Base-by-base conservation (phyloP, 768 basidiomycete genomes). In the Fistulinella prunicolor region DNA sequence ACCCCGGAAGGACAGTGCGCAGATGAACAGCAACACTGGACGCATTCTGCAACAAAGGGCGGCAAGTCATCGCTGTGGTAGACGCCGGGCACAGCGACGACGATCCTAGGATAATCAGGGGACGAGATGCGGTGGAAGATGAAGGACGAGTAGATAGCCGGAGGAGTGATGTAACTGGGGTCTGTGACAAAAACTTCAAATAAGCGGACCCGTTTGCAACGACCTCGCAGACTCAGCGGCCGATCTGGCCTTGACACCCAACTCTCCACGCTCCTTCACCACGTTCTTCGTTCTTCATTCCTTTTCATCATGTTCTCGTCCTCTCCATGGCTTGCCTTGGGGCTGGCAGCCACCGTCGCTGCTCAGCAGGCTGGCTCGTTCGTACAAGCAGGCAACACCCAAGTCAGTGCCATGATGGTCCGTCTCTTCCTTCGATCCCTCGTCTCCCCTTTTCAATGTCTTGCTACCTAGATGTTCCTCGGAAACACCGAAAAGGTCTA, bases 401-500 rank as follows among this genome's bases (percentile, higher is more conserved):
- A 61, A 44, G 75, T 80, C 53, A 73, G 71, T 41, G 79, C 72
- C 0, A 80, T 80, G 78, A 80, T 80, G 78, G 78, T 79, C 20
- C 46, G 72, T 63, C 32, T 0, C 9, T 39, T 46, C n/a, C 28
- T 23, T 12, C 17, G 32, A 39, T 37, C 28, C 8, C 37, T 36
- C 2, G 6, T 42, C 44, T 16, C 38, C 22, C 24, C 29, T 21
- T 34, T 46, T 21, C 23, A 37, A 43, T 45, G 7, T n/a, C 7
- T 23, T 7, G 17, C 19, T 34, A 39, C 16, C 56, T 60, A 86
- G 87, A 81, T 87, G 80, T 90, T 93, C 65, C 69, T 93, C 43
- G 90, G 88, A 26, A 88, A 85, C 53, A 71, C 77, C 7, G 72
- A 89, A 56, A 89, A 83, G 64, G 86, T 94, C 28, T 94, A 94